phyloP scores from a whole-genome alignment of 192 early-diverging fungal species.

The Entomortierella beljakovae region DNA sequence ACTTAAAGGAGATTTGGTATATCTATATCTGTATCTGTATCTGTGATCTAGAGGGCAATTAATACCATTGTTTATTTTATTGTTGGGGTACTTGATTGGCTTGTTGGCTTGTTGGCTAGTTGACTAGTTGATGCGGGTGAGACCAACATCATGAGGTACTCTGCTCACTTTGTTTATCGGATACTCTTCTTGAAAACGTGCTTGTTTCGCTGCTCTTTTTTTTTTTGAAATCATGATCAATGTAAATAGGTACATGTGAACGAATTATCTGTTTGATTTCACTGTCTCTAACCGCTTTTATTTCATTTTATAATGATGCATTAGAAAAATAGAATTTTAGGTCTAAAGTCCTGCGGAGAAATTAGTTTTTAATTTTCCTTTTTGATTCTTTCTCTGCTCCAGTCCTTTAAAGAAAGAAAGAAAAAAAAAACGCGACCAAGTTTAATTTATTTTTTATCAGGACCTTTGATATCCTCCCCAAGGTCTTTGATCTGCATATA shows the following conservation, averaged over 20 bases:
- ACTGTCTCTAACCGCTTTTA: background rate
- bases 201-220: background rate
- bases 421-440: too few species aligned
- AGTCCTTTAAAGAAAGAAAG: background rate
- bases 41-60: too few species aligned
- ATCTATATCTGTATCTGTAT: too few species aligned
- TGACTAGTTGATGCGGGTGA: background rate
- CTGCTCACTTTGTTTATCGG: background rate
- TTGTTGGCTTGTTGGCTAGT: background rate
- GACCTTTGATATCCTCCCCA: too few species aligned
- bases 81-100: background rate
- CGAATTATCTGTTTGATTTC: background rate
- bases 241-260: background rate
- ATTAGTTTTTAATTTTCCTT: background rate
- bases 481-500: too few species aligned
- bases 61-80: background rate
- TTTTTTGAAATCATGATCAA: background rate
- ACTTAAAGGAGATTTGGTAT: too few species aligned
- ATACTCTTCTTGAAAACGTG: conserved; percentile 2
- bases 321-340: background rate
- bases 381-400: background rate
- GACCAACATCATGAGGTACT: background rate
- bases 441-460: too few species aligned
- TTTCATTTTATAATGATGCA: background rate
- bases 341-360: background rate